A percentile compares a stretch with the other conserved stretches of the same genome.
Evolutionary conservation across 345 rosid species (phyloP).

Genomic region (Dovyalis caffra): DNA sequence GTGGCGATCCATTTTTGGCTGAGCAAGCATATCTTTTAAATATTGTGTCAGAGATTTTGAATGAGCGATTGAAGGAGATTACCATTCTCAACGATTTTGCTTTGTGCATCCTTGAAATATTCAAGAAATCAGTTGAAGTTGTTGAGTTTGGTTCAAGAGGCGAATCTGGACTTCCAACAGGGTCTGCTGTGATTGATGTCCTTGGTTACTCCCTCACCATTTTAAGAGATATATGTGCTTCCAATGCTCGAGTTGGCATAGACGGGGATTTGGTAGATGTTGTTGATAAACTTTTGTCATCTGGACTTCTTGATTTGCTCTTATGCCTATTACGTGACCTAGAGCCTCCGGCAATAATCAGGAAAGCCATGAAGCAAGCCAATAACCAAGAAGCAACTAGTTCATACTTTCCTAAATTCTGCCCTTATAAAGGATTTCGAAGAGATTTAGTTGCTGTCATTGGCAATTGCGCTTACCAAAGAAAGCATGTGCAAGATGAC

Average conservation of each 20-base stretch:
- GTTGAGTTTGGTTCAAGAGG: conserved; percentile 37
- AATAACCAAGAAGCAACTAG: conserved; percentile 27
- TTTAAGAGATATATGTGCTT: conserved; percentile 41
- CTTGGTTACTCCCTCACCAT: conserved; percentile 64
- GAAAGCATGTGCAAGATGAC: conserved; percentile 67
- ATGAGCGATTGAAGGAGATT: conserved; percentile 47
- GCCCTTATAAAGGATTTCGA: conserved; percentile 75
- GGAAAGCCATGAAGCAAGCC: conserved; percentile 45
- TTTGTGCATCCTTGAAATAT: conserved; percentile 31
- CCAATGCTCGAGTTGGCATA: background rate
- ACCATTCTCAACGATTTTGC: conserved; percentile 29
- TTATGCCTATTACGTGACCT: conserved; percentile 53
- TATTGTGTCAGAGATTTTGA: conserved; percentile 53
- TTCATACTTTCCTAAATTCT: conserved; percentile 29
- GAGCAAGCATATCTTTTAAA: conserved; percentile 66
- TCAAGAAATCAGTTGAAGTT: conserved; percentile 38
- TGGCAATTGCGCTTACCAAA: conserved; percentile 63
- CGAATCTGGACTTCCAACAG: conserved; percentile 62
- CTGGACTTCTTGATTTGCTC: conserved; percentile 50
- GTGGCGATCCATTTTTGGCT: conserved; percentile 32
- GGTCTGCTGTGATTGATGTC: conserved; percentile 40
- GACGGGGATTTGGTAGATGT: conserved; percentile 33
- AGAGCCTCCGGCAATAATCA: conserved; percentile 63
- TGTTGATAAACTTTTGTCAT: conserved; percentile 39
- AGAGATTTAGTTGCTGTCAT: conserved; percentile 76